phyloP scores from a whole-genome alignment of 2,329 filamentous ascomycete species.

The Botrytis byssoidea region DNA sequence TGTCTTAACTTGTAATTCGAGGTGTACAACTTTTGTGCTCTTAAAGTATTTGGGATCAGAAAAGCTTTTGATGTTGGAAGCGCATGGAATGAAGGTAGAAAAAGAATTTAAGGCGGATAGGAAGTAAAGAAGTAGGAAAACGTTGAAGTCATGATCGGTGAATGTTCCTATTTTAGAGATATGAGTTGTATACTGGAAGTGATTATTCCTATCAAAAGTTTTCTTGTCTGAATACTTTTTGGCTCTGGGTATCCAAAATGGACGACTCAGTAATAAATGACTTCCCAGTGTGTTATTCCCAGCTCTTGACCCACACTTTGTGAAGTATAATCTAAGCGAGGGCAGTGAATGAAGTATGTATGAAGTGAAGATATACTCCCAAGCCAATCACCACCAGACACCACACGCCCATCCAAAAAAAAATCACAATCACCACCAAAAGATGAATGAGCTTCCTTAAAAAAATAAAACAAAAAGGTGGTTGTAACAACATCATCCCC shows the following conservation, averaged over 20 bases:
- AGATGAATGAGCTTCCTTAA: neutral
- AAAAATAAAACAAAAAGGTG: neutral
- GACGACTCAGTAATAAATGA: neutral
- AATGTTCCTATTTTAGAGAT: neutral
- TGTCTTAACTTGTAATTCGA: neutral
- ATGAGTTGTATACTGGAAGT: neutral
- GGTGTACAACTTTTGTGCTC: neutral
- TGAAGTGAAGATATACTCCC: neutral
- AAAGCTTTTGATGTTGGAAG: neutral
- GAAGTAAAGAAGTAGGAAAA: neutral
- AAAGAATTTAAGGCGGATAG: neutral
- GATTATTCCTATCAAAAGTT: neutral
- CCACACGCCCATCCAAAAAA: neutral
- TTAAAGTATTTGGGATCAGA: fast-evolving
- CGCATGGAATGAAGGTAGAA: neutral
- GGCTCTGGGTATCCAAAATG: fast-evolving
- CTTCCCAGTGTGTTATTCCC: too few relatives aligned
- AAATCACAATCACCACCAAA: neutral
- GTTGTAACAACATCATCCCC: neutral
- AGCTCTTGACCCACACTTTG: neutral
- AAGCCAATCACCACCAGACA: neutral
- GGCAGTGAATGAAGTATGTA: neutral
- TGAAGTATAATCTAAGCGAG: neutral
- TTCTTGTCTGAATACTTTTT: neutral
- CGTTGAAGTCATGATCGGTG: neutral